A percentile compares a stretch with the other conserved stretches of the same genome.
Evolutionary conservation across 345 rosid species (phyloP).

Genomic region (Pistacia atlantica): DNA sequence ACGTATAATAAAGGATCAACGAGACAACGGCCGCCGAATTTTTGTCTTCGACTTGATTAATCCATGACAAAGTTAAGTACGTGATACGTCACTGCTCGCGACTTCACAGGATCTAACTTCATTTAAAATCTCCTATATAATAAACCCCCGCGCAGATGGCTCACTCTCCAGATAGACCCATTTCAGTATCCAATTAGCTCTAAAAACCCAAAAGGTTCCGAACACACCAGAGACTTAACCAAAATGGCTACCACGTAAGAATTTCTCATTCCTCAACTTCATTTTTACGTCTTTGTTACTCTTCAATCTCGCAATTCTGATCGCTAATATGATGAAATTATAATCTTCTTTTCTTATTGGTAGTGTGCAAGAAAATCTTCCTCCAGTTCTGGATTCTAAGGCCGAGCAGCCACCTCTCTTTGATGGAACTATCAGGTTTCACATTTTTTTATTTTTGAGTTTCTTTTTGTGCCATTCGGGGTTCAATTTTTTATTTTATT

Average conservation of each 20-base stretch:
- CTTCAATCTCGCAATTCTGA: background rate
- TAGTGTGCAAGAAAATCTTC: constrained; percentile 46
- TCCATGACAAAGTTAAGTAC: no score
- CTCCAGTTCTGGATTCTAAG: constrained; percentile 47
- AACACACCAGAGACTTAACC: background rate
- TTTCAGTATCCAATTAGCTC: background rate
- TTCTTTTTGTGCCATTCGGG: background rate
- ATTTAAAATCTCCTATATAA: background rate
- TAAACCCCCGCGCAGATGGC: background rate
- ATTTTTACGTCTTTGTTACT: no score
- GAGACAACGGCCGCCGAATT: no score
- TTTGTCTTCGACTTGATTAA: no score
- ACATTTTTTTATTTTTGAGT: background rate
- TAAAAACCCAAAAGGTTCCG: background rate
- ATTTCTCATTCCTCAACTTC: background rate
- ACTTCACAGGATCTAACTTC: background rate
- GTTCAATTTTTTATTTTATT: background rate
- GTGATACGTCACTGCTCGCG: background rate
- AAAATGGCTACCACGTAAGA: constrained; percentile 43
- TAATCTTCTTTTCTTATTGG: background rate
- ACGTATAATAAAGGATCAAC: no score
- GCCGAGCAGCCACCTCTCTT: constrained; percentile 70
- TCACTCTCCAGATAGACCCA: background rate
- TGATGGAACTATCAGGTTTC: constrained; percentile 76
- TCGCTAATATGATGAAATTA: background rate